Percentiles rank a stretch among this genome's conserved stretches.
Evolutionary conservation across 2,329 filamentous ascomycete species (phyloP).

Genomic region (Elsinoe ampelina): DNA sequence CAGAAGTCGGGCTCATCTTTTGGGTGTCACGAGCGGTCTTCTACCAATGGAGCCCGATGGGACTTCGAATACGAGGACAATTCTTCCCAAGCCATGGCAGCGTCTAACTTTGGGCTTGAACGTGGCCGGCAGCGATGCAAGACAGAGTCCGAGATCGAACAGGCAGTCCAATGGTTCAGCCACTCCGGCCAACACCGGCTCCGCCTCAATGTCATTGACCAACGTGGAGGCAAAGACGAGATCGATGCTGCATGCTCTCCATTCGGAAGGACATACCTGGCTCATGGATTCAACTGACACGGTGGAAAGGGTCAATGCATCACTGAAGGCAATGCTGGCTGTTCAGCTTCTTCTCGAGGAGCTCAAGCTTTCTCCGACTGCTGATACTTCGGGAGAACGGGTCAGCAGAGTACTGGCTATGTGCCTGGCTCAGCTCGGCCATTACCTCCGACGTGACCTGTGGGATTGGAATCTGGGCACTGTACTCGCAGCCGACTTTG

Average conservation of each 20-base stretch:
- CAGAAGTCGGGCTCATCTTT: background rate
- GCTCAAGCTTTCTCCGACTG: conserved; percentile 52
- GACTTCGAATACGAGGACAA: no score
- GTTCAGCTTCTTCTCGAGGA: conserved; percentile 87
- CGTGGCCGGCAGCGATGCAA: background rate
- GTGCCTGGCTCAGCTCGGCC: conserved; percentile 67
- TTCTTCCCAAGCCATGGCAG: background rate
- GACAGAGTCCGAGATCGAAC: background rate
- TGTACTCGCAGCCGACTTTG: conserved; percentile 54
- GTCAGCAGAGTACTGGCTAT: conserved; percentile 45
- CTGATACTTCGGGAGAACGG: background rate
- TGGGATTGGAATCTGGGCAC: conserved; percentile 47
- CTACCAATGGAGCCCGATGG: background rate
- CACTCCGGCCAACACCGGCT: background rate
- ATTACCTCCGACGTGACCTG: conserved; percentile 67
- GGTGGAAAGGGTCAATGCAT: conserved; percentile 35
- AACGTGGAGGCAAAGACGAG: conserved; percentile 16
- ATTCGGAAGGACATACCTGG: conserved; percentile 14
- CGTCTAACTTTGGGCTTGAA: background rate
- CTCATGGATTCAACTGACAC: conserved; percentile 32
- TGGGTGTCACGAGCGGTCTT: background rate
- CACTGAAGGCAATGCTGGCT: conserved; percentile 43
- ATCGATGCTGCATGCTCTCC: conserved; percentile 11
- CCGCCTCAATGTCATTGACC: conserved; percentile 1
- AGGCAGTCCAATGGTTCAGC: background rate